Evolutionary conservation across 495 filamentous ascomycete genomes (phyloP).

Genomic region (Aspergillus nanangensis): DNA sequence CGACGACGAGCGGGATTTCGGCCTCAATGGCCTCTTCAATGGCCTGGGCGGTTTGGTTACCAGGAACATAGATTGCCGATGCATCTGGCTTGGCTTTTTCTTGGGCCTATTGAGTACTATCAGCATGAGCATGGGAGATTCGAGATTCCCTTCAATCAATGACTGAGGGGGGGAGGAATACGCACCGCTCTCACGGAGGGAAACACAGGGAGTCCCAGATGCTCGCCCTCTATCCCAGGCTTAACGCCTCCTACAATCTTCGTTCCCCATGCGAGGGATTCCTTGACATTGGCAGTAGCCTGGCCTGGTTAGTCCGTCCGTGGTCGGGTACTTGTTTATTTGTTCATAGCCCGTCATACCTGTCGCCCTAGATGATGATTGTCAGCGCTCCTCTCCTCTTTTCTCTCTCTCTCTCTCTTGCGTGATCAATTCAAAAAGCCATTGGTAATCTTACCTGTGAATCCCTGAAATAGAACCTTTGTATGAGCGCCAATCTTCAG

Average conservation of each 20-base stretch:
- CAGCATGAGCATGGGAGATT: constrained; percentile 5
- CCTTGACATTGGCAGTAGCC: constrained; percentile 78
- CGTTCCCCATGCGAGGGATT: constrained; percentile 81
- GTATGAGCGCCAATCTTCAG: constrained; percentile 77
- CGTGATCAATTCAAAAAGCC: neutral
- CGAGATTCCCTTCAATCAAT: neutral
- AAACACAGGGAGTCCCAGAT: constrained; percentile 76
- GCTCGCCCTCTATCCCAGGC: constrained; percentile 70
- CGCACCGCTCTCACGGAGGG: constrained; percentile 63
- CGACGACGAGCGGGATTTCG: constrained; percentile 81
- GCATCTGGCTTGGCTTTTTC: constrained; percentile 75
- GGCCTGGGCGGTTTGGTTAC: constrained; percentile 67
- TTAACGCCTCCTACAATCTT: constrained; percentile 85
- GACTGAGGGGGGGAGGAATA: neutral
- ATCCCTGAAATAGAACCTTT: constrained; percentile 82
- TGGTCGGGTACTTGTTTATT: no score
- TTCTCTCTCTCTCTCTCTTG: no score
- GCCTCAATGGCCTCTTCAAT: constrained; percentile 89
- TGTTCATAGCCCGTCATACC: constrained; percentile 14
- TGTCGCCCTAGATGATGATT: constrained; percentile 28
- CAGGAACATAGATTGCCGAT: constrained; percentile 82
- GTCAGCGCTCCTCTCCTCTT: constrained; percentile 8
- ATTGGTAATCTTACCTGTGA: constrained; percentile 56
- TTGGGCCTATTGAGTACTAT: constrained; percentile 53
- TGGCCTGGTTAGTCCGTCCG: constrained; percentile 20